Conservation (phyloP, 768 basidiomycete species). For the Trametes cubensis region DNA sequence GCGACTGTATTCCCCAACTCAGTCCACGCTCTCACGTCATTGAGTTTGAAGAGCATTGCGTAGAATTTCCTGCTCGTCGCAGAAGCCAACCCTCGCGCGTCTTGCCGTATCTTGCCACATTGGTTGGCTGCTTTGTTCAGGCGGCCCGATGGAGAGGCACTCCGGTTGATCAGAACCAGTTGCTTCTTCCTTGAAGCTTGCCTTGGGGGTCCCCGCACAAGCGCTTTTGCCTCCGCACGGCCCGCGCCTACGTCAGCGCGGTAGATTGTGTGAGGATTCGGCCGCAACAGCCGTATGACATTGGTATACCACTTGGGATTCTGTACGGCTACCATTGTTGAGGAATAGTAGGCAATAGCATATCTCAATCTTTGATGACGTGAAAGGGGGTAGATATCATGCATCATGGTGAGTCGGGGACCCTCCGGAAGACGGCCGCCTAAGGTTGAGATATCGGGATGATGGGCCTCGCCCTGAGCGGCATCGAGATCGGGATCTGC, state of each 20-base stretch:
- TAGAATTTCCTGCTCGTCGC: slow-evolving; percentile 4
- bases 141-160: slow-evolving; percentile 11
- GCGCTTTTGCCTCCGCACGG: neutral
- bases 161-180: slow-evolving; percentile 6
- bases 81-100: neutral
- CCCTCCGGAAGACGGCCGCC: neutral
- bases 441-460: neutral
- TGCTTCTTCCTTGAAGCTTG: neutral
- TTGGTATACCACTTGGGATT: no score
- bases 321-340: no score
- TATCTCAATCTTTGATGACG: no score
- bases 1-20: neutral
- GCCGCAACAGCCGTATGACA: no score
- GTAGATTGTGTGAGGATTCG: no score
- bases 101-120: slow-evolving; percentile 10
- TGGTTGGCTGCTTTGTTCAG: slow-evolving; percentile 17
- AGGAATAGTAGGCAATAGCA: no score
- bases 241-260: neutral
- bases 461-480: no score
- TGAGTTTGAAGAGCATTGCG: neutral
- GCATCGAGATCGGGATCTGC: no score
- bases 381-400: neutral
- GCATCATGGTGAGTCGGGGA: neutral
- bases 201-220: neutral
- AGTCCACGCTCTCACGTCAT: slow-evolving; percentile 19